A percentile compares a stretch with the other conserved stretches of the same genome.
Conservation (phyloP, 371 early-diverging fungal genomes). For the Mucor mucedo region DNA sequence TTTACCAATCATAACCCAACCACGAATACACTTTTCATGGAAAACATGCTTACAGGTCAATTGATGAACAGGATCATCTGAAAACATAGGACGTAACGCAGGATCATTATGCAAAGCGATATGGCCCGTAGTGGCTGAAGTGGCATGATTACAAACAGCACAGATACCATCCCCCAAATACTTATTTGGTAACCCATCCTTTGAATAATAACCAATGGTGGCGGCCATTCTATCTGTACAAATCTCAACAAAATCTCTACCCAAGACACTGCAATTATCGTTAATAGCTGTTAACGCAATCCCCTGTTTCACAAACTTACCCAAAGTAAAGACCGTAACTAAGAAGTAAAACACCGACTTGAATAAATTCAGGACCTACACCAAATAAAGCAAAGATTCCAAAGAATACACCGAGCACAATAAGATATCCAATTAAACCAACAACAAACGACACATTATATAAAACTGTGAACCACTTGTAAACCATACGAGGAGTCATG, state of each 20-base stretch:
- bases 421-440: constrained; percentile 64
- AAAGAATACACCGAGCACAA: constrained; percentile 64
- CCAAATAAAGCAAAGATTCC: constrained; percentile 53
- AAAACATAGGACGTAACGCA: constrained; percentile 33
- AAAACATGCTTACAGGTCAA: constrained; percentile 81
- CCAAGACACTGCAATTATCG: constrained; percentile 58
- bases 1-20: constrained; percentile 94
- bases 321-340: constrained; percentile 78
- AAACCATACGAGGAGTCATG: constrained; percentile 71
- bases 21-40: constrained; percentile 93
- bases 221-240: constrained; percentile 85
- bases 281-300: not conserved
- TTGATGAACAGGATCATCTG: constrained; percentile 64
- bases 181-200: constrained; percentile 72
- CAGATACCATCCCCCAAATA: constrained; percentile 78
- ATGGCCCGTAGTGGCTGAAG: constrained; percentile 24
- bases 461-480: constrained; percentile 71
- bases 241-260: constrained; percentile 86
- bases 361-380: constrained; percentile 49
- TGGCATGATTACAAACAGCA: constrained; percentile 79
- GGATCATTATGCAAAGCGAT: constrained; percentile 28
- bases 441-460: constrained; percentile 69
- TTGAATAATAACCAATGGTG: constrained; percentile 75
- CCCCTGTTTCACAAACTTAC: constrained; percentile 36
- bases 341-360: constrained; percentile 54